Base-by-base conservation (phyloP, 2,329 filamentous ascomycete genomes). In the Fusarium sp. region DNA sequence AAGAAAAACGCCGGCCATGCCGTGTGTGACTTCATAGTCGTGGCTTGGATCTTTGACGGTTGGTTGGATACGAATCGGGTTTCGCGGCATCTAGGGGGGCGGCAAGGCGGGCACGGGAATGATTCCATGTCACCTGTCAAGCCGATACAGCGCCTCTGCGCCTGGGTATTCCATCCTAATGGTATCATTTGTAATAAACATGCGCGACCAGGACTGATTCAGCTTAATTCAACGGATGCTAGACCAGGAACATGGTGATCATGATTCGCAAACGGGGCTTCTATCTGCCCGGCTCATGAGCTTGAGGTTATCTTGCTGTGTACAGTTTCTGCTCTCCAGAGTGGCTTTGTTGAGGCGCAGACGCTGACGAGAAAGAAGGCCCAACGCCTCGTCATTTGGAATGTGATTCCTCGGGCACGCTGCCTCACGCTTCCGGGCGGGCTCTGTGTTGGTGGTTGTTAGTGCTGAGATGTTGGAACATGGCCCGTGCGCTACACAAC, bases 11-110 rank as follows among this genome's bases (percentile, higher is more conserved):
- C 52, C 48, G 52, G 51, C 40, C 30, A 31, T 54, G 43, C 65
- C 65, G 62, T 47, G 50, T 54, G 65, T 71, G 69, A 72, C 69
- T 71, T 72, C 69, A 71, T 71, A 46, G 58, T 44, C 27, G 68
- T 71, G 69, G 68, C 69, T 71, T 64, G 53, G 68, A 56, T 62
- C 53, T 69, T 58, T 23, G 43, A 43, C 52, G 48, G 44, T 47
- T 58, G 55, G 56, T 36, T 53, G 64, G 44, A 57, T 53, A 37
- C 57, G 41, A 61, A 63, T 51, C 18, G 30, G 48, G 31, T 44
- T 60, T 40, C 31, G 40, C 51, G 44, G 57, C 44, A 62, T 41
- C 18, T 30, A n/a, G 7, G 12, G 9, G 31, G 28, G 36, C 47
- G 34, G 31, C 41, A 23, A 34, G 27, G 56, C 34, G 44, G 44